These are phyloP conservation scores for Candida ascalaphidarum DNA, from an alignment of 805 yeast species.

Conservation along the genomic window DNA sequence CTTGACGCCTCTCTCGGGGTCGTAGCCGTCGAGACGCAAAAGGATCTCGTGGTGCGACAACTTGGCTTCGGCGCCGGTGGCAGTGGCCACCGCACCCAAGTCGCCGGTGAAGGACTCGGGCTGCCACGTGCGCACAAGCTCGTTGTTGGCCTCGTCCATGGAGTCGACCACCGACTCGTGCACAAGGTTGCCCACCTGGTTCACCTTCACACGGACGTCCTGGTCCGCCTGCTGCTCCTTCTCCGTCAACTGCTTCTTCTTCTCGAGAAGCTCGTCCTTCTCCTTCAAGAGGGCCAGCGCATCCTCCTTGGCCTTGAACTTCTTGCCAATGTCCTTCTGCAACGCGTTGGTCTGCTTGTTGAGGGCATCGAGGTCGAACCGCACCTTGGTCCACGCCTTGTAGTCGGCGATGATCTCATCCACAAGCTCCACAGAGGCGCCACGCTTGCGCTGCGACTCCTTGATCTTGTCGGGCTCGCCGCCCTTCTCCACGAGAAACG, in stretches of 20 bases:
- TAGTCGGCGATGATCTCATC: slow-evolving; percentile 91
- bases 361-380: slow-evolving; percentile 79
- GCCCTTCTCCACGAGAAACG: slow-evolving; percentile 93
- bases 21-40: slow-evolving; percentile 93
- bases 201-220: slow-evolving; percentile 69
- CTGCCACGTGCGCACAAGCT: slow-evolving; percentile 77
- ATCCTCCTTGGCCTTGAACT: slow-evolving; percentile 92
- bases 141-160: slow-evolving; percentile 85
- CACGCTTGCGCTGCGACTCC: slow-evolving; percentile 88
- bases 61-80: slow-evolving; percentile 64
- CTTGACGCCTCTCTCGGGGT: slow-evolving; percentile 97
- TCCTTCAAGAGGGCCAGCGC: slow-evolving; percentile 74
- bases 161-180: slow-evolving; percentile 88
- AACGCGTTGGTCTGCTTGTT: slow-evolving; percentile 84
- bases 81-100: slow-evolving; percentile 62
- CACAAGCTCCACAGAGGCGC: slow-evolving; percentile 87
- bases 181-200: slow-evolving; percentile 87
- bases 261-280: slow-evolving; percentile 65
- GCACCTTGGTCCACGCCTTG: slow-evolving; percentile 79
- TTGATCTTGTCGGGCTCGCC: slow-evolving; percentile 89
- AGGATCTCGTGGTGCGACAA: slow-evolving; percentile 94
- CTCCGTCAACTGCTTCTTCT: slow-evolving; percentile 58
- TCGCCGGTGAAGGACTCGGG: slow-evolving; percentile 63
- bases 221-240: slow-evolving; percentile 76
- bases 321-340: slow-evolving; percentile 89